Percentiles rank a stretch among this genome's conserved stretches.
Conservation (phyloP, 495 filamentous ascomycete species). For the Bombardia bombarda region DNA sequence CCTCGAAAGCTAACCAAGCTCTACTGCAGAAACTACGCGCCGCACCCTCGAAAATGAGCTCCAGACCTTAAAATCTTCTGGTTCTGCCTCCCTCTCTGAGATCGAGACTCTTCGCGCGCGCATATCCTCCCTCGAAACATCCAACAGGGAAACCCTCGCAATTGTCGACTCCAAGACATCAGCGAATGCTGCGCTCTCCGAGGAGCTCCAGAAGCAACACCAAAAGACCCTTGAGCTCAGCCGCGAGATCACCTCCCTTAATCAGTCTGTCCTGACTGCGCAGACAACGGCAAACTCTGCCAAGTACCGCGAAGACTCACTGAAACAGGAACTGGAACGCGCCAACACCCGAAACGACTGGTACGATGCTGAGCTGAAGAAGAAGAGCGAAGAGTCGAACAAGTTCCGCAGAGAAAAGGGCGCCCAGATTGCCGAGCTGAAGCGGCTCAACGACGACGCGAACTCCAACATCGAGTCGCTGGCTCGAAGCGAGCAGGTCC, state of each 20-base stretch:
- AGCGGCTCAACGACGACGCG: conserved; percentile 80
- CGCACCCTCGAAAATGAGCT: conserved; percentile 70
- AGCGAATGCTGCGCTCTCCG: conserved; percentile 75
- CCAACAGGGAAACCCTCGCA: conserved; percentile 80
- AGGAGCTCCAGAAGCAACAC: conserved; percentile 80
- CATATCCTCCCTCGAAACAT: conserved; percentile 77
- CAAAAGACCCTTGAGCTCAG: conserved; percentile 77
- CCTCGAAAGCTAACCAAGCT: conserved; percentile 1
- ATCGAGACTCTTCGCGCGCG: conserved; percentile 66
- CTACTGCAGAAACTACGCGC: conserved; percentile 23
- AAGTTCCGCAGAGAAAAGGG: conserved; percentile 95
- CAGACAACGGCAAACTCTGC: conserved; percentile 67
- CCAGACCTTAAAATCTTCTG: conserved; percentile 65
- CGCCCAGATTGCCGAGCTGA: conserved; percentile 74
- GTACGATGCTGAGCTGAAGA: conserved; percentile 83
- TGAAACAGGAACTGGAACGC: conserved; percentile 82
- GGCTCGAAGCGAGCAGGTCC: conserved; percentile 65
- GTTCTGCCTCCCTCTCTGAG: conserved; percentile 68
- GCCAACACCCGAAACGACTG: conserved; percentile 85
- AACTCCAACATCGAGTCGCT: conserved; percentile 66
- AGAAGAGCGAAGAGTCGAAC: conserved; percentile 72
- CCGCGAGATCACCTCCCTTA: conserved; percentile 67
- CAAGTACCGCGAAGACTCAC: conserved; percentile 78
- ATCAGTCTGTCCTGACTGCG: conserved; percentile 72
- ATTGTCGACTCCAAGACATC: conserved; percentile 82